Conservation (phyloP, 306 rosid species). For the Gastrolobium villosum region DNA sequence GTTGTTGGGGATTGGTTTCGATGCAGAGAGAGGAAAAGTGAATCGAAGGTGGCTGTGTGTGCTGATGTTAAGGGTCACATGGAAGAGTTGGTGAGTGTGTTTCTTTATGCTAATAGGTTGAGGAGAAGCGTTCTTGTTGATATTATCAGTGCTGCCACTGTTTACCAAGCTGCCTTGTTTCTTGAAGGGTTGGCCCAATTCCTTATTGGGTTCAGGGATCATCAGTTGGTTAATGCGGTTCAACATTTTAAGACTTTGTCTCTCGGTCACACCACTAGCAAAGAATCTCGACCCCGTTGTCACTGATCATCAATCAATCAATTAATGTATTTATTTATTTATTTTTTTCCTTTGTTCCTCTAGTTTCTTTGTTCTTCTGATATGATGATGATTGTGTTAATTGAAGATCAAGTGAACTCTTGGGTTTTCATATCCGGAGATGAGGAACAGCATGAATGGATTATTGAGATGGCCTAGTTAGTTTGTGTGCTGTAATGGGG, state of each 20-base stretch:
- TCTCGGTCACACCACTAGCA: not conserved
- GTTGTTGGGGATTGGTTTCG: slow-evolving; percentile 55
- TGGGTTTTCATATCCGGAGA: too few species aligned
- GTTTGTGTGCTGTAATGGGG: too few species aligned
- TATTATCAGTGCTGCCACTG: slow-evolving; percentile 55
- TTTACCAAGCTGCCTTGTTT: slow-evolving; percentile 72
- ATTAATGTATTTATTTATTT: too few species aligned
- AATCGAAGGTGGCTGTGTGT: slow-evolving; percentile 45
- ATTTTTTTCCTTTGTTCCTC: too few species aligned
- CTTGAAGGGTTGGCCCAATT: slow-evolving; percentile 76
- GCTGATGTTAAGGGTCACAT: slow-evolving; percentile 54
- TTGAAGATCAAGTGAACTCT: too few species aligned
- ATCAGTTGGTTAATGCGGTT: slow-evolving; percentile 51
- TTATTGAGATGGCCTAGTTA: too few species aligned
- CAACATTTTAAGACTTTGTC: slow-evolving; percentile 46
- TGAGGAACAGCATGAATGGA: not conserved
- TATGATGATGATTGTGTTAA: not conserved
- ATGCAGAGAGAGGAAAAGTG: slow-evolving; percentile 45
- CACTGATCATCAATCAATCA: not conserved
- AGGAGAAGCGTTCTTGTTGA: slow-evolving; percentile 71
- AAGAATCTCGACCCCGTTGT: slow-evolving; percentile 12
- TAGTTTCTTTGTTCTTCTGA: not conserved
- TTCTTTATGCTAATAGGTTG: slow-evolving; percentile 73
- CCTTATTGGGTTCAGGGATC: slow-evolving; percentile 66
- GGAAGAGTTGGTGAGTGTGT: slow-evolving; percentile 69